These are phyloP conservation scores for Letharia columbiana DNA, from an alignment of 495 filamentous ascomycete genomes.

Conservation along the genomic window DNA sequence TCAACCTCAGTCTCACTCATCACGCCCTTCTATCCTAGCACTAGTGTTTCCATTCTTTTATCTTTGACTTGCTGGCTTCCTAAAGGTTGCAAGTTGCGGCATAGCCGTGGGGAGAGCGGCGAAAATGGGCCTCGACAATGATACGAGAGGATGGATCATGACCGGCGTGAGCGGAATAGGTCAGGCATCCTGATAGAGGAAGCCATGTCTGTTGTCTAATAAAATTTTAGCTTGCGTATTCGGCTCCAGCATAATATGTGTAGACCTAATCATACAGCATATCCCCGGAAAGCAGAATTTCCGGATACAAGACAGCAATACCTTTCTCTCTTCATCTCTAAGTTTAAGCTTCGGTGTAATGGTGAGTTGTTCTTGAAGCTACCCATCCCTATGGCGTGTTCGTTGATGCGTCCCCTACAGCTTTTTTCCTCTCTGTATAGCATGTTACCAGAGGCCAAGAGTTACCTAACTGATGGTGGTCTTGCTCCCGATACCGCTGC, in stretches of 20 bases:
- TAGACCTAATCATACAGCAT: conserved; percentile 65
- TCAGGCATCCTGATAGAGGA: conserved; percentile 29
- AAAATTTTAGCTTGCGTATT: conserved; percentile 58
- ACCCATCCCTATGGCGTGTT: background rate
- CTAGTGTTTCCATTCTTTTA: background rate
- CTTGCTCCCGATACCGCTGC: conserved; percentile 57
- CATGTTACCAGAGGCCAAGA: conserved; percentile 80
- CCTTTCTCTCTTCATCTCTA: conserved; percentile 78
- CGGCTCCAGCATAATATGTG: conserved; percentile 77
- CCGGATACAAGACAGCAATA: conserved; percentile 78
- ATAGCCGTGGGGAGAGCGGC: conserved; percentile 29
- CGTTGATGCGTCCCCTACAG: conserved; percentile 37
- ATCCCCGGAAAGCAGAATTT: conserved; percentile 68
- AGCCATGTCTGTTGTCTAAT: background rate
- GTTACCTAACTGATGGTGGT: conserved; percentile 61
- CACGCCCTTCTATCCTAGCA: background rate
- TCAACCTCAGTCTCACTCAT: background rate
- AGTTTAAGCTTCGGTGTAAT: conserved; percentile 97
- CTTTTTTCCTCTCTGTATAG: conserved; percentile 89
- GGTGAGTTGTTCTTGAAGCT: conserved; percentile 43
- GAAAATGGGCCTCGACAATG: conserved; percentile 56
- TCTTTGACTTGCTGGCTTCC: background rate
- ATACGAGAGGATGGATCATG: conserved; percentile 92
- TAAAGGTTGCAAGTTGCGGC: background rate
- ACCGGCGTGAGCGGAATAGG: conserved; percentile 73